phyloP scores from a whole-genome alignment of 2,329 filamentous ascomycete species.

The Aspergillus arachidicola region DNA sequence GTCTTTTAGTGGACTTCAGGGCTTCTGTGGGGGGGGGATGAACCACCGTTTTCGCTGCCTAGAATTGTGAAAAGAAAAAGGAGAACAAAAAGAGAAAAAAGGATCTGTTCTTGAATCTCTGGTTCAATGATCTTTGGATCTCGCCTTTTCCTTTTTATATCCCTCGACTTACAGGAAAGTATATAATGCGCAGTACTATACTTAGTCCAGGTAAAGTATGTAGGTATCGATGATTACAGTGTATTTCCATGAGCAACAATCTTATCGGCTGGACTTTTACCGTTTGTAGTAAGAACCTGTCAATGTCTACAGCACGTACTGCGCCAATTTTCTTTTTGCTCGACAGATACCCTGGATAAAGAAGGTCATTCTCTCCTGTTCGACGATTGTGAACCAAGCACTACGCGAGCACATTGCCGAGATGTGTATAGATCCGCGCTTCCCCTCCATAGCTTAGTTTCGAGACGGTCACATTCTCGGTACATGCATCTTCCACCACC shows the following conservation, averaged over 20 bases:
- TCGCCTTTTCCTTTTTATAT: not conserved
- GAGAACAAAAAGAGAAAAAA: not conserved
- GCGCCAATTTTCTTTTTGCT: not conserved
- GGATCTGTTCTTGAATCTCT: not conserved
- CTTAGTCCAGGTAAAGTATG: not conserved
- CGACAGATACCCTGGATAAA: not conserved
- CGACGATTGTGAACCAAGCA: not conserved
- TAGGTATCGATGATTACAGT: not conserved
- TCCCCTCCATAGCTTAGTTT: not conserved
- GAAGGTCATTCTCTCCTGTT: not conserved
- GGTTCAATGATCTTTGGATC: not conserved
- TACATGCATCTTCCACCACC: not conserved
- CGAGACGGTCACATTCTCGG: not conserved
- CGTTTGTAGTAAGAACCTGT: not conserved
- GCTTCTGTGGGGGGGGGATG: conserved; percentile 29
- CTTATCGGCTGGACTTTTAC: not conserved
- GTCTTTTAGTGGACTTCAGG: conserved; percentile 25
- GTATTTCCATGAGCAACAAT: not conserved
- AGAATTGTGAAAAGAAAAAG: not conserved
- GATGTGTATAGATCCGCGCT: not conserved
- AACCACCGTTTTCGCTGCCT: conserved; percentile 16
- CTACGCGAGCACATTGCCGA: not conserved
- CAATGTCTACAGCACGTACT: not conserved
- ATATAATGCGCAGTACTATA: conserved; percentile 3
- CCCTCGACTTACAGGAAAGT: not conserved